These are phyloP conservation scores for Magnaporthales sp. DNA, from an alignment of 2,329 filamentous ascomycete genomes.

Conservation along the genomic window DNA sequence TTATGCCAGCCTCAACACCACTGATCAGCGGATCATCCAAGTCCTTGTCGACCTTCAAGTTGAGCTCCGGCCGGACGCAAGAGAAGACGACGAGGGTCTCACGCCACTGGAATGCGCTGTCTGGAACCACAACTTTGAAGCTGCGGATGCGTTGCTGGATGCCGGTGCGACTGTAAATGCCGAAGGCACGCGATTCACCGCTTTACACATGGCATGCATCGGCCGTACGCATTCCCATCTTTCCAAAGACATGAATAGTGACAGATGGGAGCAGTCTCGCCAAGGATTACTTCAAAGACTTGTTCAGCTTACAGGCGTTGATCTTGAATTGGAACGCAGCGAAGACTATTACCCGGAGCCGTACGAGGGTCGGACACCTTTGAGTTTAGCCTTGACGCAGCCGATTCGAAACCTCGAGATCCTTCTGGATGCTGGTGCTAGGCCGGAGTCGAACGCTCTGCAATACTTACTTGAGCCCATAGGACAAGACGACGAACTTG, in stretches of 20 bases:
- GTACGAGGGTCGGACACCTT: background rate
- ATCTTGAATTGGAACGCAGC: background rate
- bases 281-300: conserved; percentile 1
- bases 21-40: background rate
- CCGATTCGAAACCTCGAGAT: background rate
- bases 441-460: background rate
- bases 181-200: background rate
- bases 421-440: conserved; percentile 2
- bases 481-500: background rate
- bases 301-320: background rate
- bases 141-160: conserved; percentile 1
- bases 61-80: background rate
- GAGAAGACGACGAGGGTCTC: background rate
- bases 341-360: background rate
- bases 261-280: background rate
- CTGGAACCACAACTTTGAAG: background rate
- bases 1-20: background rate
- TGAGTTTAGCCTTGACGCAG: background rate
- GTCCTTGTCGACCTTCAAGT: background rate
- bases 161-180: background rate
- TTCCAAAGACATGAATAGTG: background rate
- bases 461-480: background rate
- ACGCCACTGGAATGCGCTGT: background rate
- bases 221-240: background rate
- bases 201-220: conserved; percentile 1